A percentile compares a stretch with the other conserved stretches of the same genome.
Conservation (phyloP, 805 yeast genomes). For the Yamadazyma nakazawae region DNA sequence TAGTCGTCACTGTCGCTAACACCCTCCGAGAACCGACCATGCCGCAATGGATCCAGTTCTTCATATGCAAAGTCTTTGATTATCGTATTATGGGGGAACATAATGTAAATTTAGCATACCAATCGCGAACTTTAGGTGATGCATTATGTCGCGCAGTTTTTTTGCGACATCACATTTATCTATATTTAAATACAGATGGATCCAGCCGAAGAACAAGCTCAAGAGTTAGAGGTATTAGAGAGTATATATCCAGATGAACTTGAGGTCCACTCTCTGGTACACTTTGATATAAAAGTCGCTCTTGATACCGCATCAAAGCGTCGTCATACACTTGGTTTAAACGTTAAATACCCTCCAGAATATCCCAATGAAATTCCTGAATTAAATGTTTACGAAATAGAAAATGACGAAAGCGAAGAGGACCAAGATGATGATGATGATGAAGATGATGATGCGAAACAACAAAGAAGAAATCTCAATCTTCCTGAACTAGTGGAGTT, state of each 20-base stretch:
- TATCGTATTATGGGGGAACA: slow-evolving; percentile 29
- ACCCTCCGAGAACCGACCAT: slow-evolving; percentile 39
- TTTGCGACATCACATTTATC: not conserved
- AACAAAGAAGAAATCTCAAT: slow-evolving; percentile 43
- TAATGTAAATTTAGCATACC: not conserved
- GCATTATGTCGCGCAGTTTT: not conserved
- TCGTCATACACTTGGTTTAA: slow-evolving; percentile 52
- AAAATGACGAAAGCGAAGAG: slow-evolving; percentile 27
- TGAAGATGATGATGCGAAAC: slow-evolving; percentile 41
- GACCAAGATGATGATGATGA: slow-evolving; percentile 26
- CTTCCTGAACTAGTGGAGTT: slow-evolving; percentile 59
- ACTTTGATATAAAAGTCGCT: slow-evolving; percentile 54
- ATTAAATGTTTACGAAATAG: slow-evolving; percentile 40
- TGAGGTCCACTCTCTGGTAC: slow-evolving; percentile 22
- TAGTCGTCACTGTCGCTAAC: slow-evolving; percentile 9
- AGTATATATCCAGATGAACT: slow-evolving; percentile 94
- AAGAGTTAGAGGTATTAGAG: slow-evolving; percentile 85
- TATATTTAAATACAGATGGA: slow-evolving; percentile 48
- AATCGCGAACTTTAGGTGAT: not conserved
- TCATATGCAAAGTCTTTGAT: slow-evolving; percentile 85
- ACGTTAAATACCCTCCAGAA: slow-evolving; percentile 67
- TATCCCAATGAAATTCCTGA: slow-evolving; percentile 83
- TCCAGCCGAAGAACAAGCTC: slow-evolving; percentile 74
- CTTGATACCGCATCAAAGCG: slow-evolving; percentile 68
- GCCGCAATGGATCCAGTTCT: slow-evolving; percentile 63